Base-by-base conservation (phyloP, 1,284 basidiomycete genomes). In the Hortiboletus rubellus region DNA sequence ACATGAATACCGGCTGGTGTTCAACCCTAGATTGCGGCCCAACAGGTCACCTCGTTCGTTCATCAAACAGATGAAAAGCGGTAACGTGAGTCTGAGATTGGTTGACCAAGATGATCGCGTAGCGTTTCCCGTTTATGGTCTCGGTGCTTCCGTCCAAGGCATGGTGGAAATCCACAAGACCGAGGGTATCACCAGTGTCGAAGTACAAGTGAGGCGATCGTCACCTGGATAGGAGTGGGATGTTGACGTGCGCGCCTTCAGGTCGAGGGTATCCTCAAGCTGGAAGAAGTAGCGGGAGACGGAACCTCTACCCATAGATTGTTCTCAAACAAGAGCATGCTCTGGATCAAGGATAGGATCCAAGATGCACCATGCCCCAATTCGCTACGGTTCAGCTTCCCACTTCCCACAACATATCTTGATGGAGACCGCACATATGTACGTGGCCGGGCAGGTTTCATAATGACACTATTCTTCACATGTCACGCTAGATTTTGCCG, bases 251-350 rank as follows among this genome's bases (percentile, higher is more conserved):
- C n/a, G 27, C 34, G 17, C 51, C 37, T 34, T 38, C 63, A 88
- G 86, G 75, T 87, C 40, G 84, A 87, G 63, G 86, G 86, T 7
- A 77, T 71, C 38, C 71, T 89, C 48, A 72, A 74, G 52, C 63
- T 90, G 42, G 80, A 82, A 60, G 87, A 89, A 67, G 76, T 88
- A 27, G 87, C 82, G 8, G 88, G 82, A 61, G 82, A 82, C 30
- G 88, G 87, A 11, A 78, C 78, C 15, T 76, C 77, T 27, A 76
- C 77, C 18, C 74, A 75, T 36, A 81, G 75, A 44, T 64, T 89
- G 5, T 85, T 82, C 64, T 70, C 82, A 48, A 78, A 80, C 58
- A 80, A 76, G 10, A 69, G 73, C 37, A 68, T 79, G 22, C 75
- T 90, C 22, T 91, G 86, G 87, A 76, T 72, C 57, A 83, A 79